phyloP scores from a whole-genome alignment of 371 early-diverging fungal species.

The Mucor saturninus region DNA sequence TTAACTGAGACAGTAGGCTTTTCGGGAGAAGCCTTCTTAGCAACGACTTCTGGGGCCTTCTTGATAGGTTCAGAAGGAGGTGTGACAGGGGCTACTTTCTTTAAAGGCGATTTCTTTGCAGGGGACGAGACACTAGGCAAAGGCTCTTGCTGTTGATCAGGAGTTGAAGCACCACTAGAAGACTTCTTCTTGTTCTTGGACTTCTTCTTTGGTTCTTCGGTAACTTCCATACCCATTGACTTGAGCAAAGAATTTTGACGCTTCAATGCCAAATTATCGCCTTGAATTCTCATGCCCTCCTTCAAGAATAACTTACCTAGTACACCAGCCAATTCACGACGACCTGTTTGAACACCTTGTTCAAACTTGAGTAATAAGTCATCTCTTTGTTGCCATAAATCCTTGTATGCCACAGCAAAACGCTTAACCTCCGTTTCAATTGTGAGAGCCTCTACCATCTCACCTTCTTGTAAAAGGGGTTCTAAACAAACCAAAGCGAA shows the following conservation, averaged over 20 bases:
- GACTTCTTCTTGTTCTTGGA: constrained; percentile 48
- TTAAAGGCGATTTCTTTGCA: not conserved
- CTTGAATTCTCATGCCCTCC: constrained; percentile 74
- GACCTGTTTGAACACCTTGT: constrained; percentile 71
- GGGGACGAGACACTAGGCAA: not conserved
- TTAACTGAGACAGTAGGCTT: not conserved
- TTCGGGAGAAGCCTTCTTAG: not conserved
- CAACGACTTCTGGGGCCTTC: not conserved
- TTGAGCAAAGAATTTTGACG: constrained; percentile 70
- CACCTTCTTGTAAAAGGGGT: constrained; percentile 75
- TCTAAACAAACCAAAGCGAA: constrained; percentile 60
- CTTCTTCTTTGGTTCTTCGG: constrained; percentile 39
- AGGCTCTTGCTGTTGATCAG: constrained; percentile 5
- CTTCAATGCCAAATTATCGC: constrained; percentile 70
- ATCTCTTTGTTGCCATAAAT: constrained; percentile 58
- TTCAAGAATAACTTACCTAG: constrained; percentile 72
- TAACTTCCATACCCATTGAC: constrained; percentile 44
- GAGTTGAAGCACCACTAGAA: constrained; percentile 15
- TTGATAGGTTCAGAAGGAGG: constrained; percentile 5
- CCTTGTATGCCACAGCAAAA: constrained; percentile 50
- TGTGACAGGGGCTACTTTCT: not conserved
- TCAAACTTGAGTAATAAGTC: constrained; percentile 64
- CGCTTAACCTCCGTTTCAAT: constrained; percentile 51
- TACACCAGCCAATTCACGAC: constrained; percentile 71
- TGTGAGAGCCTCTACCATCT: constrained; percentile 68